phyloP scores from a whole-genome alignment of 495 filamentous ascomycete genomes.

The Aspergillus olivimuriae region DNA sequence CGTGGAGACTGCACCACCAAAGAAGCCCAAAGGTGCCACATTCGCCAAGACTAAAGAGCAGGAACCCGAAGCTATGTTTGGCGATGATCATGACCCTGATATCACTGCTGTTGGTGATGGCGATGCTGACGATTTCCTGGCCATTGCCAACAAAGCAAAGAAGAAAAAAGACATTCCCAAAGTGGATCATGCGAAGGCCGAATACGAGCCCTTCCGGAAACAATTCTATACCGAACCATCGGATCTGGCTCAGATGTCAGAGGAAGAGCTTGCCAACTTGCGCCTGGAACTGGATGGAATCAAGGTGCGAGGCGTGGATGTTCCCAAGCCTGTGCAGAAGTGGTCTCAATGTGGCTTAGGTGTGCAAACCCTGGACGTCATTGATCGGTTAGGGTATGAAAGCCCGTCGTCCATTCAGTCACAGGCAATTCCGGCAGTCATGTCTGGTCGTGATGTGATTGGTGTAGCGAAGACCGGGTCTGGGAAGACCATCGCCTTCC shows the following conservation, averaged over 20 bases:
- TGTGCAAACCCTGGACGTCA: constrained; percentile 80
- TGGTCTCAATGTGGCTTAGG: constrained; percentile 95
- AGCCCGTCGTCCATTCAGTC: constrained; percentile 89
- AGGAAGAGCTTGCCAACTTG: constrained; percentile 74
- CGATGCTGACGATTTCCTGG: constrained; percentile 77
- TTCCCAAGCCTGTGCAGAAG: constrained; percentile 89
- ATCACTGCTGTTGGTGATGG: constrained; percentile 63
- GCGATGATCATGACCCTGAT: constrained; percentile 73
- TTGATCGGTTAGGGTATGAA: constrained; percentile 77
- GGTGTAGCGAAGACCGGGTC: constrained; percentile 97
- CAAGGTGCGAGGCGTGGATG: constrained; percentile 78
- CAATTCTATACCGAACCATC: constrained; percentile 88
- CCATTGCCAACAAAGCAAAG: constrained; percentile 75
- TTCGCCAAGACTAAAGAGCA: constrained; percentile 44
- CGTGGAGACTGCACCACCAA: constrained; percentile 43
- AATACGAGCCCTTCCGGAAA: constrained; percentile 82
- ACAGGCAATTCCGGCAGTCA: constrained; percentile 90
- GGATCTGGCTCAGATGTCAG: constrained; percentile 78
- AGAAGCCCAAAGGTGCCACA: constrained; percentile 33
- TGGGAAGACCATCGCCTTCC: constrained; percentile 95
- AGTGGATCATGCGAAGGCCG: constrained; percentile 76
- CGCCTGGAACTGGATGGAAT: constrained; percentile 89
- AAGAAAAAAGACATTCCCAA: constrained; percentile 95
- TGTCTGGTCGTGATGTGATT: constrained; percentile 94
- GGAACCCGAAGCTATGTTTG: constrained; percentile 78